A percentile compares a stretch with the other conserved stretches of the same genome.
Evolutionary conservation across 2,329 filamentous ascomycete genomes (phyloP).

Genomic region (Decorospora gaudefroyi): DNA sequence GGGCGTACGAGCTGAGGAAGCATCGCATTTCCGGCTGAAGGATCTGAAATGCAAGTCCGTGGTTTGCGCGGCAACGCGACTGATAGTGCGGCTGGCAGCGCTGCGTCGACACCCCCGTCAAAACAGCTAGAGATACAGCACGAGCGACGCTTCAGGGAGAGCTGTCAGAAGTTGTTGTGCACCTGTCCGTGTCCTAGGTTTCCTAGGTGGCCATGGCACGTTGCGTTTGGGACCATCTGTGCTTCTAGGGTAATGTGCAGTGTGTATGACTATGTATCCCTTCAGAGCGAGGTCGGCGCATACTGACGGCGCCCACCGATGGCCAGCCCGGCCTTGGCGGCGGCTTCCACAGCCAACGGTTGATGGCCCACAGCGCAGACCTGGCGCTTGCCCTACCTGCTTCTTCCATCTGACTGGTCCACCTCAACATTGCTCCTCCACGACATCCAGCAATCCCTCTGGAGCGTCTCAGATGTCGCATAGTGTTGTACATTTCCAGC

Average conservation of each 20-base stretch:
- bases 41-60: background rate
- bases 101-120: constrained; percentile 1
- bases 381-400: constrained; percentile 31
- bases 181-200: background rate
- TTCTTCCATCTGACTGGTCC: constrained; percentile 37
- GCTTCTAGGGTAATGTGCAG: too few relatives aligned
- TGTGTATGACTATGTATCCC: background rate
- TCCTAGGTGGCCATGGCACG: background rate
- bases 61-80: background rate
- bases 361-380: constrained; percentile 24
- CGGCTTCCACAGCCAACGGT: constrained; percentile 21
- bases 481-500: constrained; percentile 40
- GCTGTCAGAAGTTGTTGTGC: constrained; percentile 8
- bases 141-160: background rate
- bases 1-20: background rate
- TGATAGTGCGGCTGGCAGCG: too few relatives aligned
- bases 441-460: constrained; percentile 37
- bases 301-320: constrained; percentile 10
- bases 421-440: constrained; percentile 31
- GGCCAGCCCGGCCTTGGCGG: constrained; percentile 16
- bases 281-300: constrained; percentile 13
- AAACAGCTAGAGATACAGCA: too few relatives aligned
- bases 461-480: constrained; percentile 45
- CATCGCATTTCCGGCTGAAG: background rate
- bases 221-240: background rate